Evolutionary conservation across 177 flowering plant species (phyloP).

Genomic region (Vitis hybrid): DNA sequence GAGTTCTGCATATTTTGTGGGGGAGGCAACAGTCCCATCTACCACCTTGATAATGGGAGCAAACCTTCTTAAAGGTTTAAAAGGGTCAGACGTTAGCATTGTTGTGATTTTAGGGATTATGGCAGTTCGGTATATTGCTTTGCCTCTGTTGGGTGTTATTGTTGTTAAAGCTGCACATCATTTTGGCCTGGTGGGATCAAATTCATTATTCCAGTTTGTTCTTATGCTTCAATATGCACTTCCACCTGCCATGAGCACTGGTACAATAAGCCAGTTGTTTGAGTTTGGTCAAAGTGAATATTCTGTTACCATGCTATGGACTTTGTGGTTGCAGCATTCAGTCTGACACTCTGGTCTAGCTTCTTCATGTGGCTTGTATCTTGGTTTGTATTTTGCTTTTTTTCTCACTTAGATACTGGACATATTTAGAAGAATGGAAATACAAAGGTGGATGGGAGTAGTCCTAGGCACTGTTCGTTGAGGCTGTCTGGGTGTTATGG

Average conservation of each 20-base stretch:
- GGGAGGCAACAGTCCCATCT: conserved; percentile 45
- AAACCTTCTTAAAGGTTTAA: conserved; percentile 40
- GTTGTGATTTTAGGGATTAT: conserved; percentile 16
- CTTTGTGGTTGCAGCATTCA: conserved; percentile 5
- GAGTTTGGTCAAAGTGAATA: conserved; percentile 10
- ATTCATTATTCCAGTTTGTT: conserved; percentile 19
- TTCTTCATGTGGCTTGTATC: conserved; percentile 7
- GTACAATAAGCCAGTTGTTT: conserved; percentile 13
- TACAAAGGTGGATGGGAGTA: not conserved
- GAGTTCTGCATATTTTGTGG: conserved; percentile 28
- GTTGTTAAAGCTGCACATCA: conserved; percentile 18
- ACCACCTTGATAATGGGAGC: conserved; percentile 41
- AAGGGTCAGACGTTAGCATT: conserved; percentile 7
- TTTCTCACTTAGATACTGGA: too few species aligned
- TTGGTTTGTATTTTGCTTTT: too few species aligned
- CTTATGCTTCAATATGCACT: conserved; percentile 25
- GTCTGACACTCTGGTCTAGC: conserved; percentile 7
- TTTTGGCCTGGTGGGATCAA: conserved; percentile 19
- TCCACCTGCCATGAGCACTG: conserved; percentile 27
- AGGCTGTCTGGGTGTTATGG: conserved; percentile 7
- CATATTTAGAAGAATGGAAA: conserved; percentile 5
- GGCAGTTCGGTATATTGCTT: conserved; percentile 13
- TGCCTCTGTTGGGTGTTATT: conserved; percentile 22
- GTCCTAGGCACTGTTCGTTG: not conserved
- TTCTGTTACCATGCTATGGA: conserved; percentile 15